Conservation (phyloP, 2,329 filamentous ascomycete species). For the Aureobasidium sp. region DNA sequence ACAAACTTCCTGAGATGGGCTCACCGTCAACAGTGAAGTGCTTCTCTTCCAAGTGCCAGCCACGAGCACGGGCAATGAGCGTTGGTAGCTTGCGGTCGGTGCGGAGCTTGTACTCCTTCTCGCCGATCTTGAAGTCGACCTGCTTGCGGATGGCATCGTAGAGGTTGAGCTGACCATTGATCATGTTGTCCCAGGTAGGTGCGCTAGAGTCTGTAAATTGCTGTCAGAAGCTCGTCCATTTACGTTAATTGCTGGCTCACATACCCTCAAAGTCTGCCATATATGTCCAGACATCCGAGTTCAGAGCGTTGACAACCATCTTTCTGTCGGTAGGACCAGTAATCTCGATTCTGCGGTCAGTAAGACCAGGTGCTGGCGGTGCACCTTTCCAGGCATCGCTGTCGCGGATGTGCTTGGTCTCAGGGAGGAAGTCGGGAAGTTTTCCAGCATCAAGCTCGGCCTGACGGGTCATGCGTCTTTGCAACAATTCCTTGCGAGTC, state of each 20-base stretch:
- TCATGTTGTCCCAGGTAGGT: conserved; percentile 98
- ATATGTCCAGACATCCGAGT: conserved; percentile 95
- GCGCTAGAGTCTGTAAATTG: conserved; percentile 69
- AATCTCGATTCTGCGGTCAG: conserved; percentile 93
- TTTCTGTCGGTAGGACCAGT: conserved; percentile 95
- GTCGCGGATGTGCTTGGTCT: conserved; percentile 92
- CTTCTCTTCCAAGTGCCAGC: conserved; percentile 98
- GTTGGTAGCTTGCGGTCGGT: conserved; percentile 83
- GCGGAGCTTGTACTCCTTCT: conserved; percentile 95
- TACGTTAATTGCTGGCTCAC: conserved; percentile 22
- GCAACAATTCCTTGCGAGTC: conserved; percentile 79
- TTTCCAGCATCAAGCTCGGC: conserved; percentile 85
- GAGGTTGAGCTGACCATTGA: conserved; percentile 95
- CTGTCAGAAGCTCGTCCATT: conserved; percentile 4
- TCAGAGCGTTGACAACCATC: conserved; percentile 98
- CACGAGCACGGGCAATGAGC: conserved; percentile 86
- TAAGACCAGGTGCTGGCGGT: conserved; percentile 79
- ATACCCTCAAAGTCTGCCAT: conserved; percentile 98
- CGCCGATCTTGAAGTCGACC: conserved; percentile 91
- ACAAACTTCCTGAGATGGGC: conserved; percentile 84
- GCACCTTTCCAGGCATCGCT: conserved; percentile 91
- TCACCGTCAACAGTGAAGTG: conserved; percentile 94
- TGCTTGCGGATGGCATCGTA: conserved; percentile 92
- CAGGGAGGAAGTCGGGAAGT: conserved; percentile 87
- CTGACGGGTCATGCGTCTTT: conserved; percentile 79